These are phyloP conservation scores for Fragaria ananassa DNA, from an alignment of 306 rosid genomes.

Conservation along the genomic window DNA sequence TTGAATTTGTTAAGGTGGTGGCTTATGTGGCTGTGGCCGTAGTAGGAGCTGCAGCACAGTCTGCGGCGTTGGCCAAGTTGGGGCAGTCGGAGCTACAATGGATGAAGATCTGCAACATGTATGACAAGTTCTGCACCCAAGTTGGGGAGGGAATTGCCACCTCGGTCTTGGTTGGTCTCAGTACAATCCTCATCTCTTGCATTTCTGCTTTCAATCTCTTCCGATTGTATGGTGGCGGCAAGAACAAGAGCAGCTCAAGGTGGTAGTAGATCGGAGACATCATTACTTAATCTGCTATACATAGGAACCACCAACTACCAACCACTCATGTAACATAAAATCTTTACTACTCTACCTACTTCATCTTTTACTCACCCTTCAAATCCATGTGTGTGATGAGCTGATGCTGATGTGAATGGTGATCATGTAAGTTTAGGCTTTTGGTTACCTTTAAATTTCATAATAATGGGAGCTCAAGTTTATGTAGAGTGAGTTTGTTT, in stretches of 20 bases:
- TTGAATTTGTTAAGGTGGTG: conserved; percentile 46
- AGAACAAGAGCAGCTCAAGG: conserved; percentile 30
- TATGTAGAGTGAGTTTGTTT: neutral
- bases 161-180: conserved; percentile 55
- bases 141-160: conserved; percentile 74
- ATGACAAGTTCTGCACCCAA: conserved; percentile 84
- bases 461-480: neutral
- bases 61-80: conserved; percentile 59
- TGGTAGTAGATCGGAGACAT: conserved; percentile 27
- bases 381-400: neutral
- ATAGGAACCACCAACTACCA: neutral
- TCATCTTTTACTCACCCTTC: neutral
- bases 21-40: conserved; percentile 70
- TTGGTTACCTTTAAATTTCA: neutral
- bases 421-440: neutral
- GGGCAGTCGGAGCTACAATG: conserved; percentile 85
- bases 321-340: neutral
- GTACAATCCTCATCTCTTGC: conserved; percentile 59
- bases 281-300: neutral
- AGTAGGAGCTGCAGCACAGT: conserved; percentile 61
- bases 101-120: conserved; percentile 70
- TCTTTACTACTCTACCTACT: neutral
- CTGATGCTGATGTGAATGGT: neutral
- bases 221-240: conserved; percentile 67
- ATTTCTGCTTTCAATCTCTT: conserved; percentile 85